Evolutionary conservation across 257 asterid genomes (phyloP).

Genomic region (Lavandula angustifolia): DNA sequence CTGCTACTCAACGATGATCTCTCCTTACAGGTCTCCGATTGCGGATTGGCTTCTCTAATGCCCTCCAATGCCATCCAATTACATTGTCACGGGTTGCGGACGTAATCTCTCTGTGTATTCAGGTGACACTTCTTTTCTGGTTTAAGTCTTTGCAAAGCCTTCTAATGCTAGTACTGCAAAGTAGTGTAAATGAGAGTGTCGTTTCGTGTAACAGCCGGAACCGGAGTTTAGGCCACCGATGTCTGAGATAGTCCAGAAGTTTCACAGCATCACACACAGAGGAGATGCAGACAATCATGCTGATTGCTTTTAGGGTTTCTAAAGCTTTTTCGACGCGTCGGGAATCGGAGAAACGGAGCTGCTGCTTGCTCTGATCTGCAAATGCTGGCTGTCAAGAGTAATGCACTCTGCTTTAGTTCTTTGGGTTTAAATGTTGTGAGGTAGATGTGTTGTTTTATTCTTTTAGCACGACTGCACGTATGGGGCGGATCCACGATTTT

Average conservation of each 20-base stretch:
- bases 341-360: constrained; percentile 11
- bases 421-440: too few relatives aligned
- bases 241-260: constrained; percentile 89
- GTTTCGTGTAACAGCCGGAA: constrained; percentile 53
- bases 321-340: background rate
- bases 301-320: constrained; percentile 16
- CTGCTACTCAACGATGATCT: constrained; percentile 72
- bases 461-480: too few relatives aligned
- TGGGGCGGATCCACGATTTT: too few relatives aligned
- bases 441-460: too few relatives aligned
- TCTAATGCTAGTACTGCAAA: too few relatives aligned
- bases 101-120: constrained; percentile 81
- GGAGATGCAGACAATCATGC: constrained; percentile 24
- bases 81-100: constrained; percentile 90
- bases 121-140: constrained; percentile 43
- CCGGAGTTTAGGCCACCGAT: constrained; percentile 96
- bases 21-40: constrained; percentile 64
- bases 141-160: background rate
- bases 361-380: constrained; percentile 21
- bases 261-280: constrained; percentile 45
- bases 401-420: too few relatives aligned
- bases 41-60: constrained; percentile 76
- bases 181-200: too few relatives aligned
- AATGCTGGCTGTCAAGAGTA: too few relatives aligned
- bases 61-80: constrained; percentile 54